phyloP scores from a whole-genome alignment of 1,284 basidiomycete genomes.

The Pascua sp. region DNA sequence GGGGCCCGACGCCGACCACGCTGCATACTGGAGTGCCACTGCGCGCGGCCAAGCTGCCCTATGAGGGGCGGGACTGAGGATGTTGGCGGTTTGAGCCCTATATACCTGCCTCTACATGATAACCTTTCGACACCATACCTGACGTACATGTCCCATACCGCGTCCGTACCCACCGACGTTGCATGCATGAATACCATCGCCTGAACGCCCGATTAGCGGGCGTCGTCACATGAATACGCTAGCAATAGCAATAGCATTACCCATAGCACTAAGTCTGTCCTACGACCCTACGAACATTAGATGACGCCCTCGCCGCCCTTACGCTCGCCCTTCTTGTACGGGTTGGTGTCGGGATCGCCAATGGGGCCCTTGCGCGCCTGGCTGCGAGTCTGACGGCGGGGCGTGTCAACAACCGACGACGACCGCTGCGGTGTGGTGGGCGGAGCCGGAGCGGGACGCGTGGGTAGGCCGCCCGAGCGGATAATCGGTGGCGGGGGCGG shows the following conservation, averaged over 20 bases:
- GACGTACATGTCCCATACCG: no score
- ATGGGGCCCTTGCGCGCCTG: slow-evolving; percentile 30
- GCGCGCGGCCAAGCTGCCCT: no score
- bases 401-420: slow-evolving; percentile 20
- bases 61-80: no score
- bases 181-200: background rate
- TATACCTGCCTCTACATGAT: no score
- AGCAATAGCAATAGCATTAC: no score
- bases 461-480: slow-evolving; percentile 35
- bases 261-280: background rate
- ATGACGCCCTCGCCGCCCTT: slow-evolving; percentile 43
- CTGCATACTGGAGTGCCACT: slow-evolving; percentile 9
- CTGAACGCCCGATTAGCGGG: background rate
- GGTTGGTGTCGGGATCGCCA: slow-evolving; percentile 40
- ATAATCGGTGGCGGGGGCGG: slow-evolving; percentile 47
- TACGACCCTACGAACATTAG: slow-evolving; percentile 11
- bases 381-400: slow-evolving; percentile 36
- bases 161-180: background rate
- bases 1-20: slow-evolving; percentile 14
- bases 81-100: no score
- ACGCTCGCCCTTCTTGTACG: slow-evolving; percentile 36
- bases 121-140: no score
- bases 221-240: no score
- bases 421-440: slow-evolving; percentile 15
- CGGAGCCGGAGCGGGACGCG: slow-evolving; percentile 24